These are phyloP conservation scores for Alloascoidea hylecoeti DNA, from an alignment of 805 yeast genomes.

Conservation along the genomic window DNA sequence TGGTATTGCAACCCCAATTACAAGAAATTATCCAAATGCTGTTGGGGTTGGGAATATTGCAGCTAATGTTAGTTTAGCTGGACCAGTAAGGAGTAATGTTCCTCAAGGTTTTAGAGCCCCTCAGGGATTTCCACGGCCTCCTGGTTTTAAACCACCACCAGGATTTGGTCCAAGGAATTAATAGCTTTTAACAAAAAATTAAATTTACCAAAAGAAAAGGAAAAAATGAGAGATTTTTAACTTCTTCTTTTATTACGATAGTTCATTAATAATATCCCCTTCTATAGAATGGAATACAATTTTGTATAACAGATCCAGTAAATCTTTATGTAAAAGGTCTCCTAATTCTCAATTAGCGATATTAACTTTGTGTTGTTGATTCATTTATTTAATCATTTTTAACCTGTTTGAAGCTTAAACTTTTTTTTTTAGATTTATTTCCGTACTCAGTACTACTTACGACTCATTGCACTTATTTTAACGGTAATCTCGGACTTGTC, in stretches of 20 bases:
- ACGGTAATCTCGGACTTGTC: too few species aligned
- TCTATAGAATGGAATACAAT: too few species aligned
- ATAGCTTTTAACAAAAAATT: background rate
- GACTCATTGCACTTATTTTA: too few species aligned
- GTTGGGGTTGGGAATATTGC: slow-evolving; percentile 12
- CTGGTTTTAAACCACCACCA: slow-evolving; percentile 33
- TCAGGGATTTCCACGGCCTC: slow-evolving; percentile 21
- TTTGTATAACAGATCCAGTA: too few species aligned
- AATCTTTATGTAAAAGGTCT: too few species aligned
- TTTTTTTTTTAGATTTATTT: too few species aligned
- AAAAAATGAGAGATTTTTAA: background rate
- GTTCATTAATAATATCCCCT: too few species aligned
- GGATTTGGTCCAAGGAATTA: slow-evolving; percentile 16
- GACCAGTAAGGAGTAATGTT: slow-evolving; percentile 12
- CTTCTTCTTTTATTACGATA: background rate
- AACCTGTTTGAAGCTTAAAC: too few species aligned
- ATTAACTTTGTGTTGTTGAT: too few species aligned
- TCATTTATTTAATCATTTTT: too few species aligned
- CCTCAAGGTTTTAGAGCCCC: slow-evolving; percentile 14
- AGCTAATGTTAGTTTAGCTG: slow-evolving; percentile 12
- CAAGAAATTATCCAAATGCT: slow-evolving; percentile 15
- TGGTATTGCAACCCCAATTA: slow-evolving; percentile 18
- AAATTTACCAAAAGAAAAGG: background rate
- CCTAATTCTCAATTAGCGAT: too few species aligned
- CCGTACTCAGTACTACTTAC: too few species aligned